A percentile compares a stretch with the other conserved stretches of the same genome.
These are phyloP conservation scores for Colletotrichum coccodes DNA, from an alignment of 2,329 filamentous ascomycete species.

Conservation along the genomic window DNA sequence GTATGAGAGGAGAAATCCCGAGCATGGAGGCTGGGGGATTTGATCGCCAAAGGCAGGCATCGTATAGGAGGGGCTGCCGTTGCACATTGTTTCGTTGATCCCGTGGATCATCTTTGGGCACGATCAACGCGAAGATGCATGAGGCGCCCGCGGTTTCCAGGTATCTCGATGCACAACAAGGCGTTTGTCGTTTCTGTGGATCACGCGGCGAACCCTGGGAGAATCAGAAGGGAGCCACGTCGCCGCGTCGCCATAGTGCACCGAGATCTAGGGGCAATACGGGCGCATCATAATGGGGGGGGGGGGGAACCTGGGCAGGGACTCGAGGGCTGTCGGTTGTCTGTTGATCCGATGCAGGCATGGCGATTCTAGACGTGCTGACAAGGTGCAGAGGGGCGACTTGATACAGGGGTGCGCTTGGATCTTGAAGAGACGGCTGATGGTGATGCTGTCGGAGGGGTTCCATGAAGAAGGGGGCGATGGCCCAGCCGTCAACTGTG, in stretches of 20 bases:
- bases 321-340: conserved; percentile 11
- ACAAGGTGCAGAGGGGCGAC: not conserved
- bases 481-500: not conserved
- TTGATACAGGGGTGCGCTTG: conserved; percentile 15
- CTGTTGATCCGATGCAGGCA: conserved; percentile 14
- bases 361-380: not conserved
- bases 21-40: not conserved
- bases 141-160: conserved; percentile 1
- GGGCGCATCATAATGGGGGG: not conserved
- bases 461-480: conserved; percentile 12
- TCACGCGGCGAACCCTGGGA: not conserved
- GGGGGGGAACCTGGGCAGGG: conserved; percentile 1
- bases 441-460: not conserved
- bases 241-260: not conserved
- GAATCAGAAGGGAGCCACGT: not conserved
- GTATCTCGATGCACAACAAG: conserved; percentile 1
- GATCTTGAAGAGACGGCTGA: not conserved
- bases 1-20: not conserved
- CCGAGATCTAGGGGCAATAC: conserved; percentile 8
- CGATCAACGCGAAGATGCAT: not conserved
- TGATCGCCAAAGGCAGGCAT: conserved; percentile 5
- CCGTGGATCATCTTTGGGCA: not conserved
- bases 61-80: not conserved
- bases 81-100: conserved; percentile 17
- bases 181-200: conserved; percentile 13